These are phyloP conservation scores for Ustilago xerochloae DNA, from an alignment of 1,284 basidiomycete genomes.

Conservation along the genomic window DNA sequence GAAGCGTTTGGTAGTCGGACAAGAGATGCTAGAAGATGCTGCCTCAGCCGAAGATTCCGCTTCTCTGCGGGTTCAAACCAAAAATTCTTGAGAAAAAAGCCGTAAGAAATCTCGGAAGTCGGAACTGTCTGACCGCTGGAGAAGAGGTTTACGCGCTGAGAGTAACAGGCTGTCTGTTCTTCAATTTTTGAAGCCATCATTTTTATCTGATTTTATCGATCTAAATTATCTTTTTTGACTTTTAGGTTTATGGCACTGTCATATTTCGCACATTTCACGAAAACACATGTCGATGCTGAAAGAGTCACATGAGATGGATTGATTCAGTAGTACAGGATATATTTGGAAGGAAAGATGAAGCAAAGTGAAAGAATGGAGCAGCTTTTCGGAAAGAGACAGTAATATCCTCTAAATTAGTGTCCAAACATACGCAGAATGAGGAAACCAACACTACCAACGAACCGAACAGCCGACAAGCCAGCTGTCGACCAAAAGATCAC, in stretches of 20 bases:
- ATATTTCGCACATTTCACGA: too few relatives aligned
- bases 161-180: neutral
- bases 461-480: conserved; percentile 47
- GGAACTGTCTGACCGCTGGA: neutral
- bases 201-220: neutral
- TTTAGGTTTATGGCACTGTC: neutral
- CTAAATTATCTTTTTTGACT: neutral
- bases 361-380: neutral
- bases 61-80: conserved; percentile 2
- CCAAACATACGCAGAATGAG: conserved; percentile 51
- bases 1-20: neutral
- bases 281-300: too few relatives aligned
- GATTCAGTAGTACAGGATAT: neutral
- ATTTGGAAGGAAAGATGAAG: neutral
- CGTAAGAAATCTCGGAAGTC: neutral
- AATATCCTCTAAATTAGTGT: conserved; percentile 25
- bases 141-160: too few relatives aligned
- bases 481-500: conserved; percentile 52
- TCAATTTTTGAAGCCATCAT: neutral
- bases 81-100: conserved; percentile 1
- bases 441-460: conserved; percentile 47
- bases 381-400: neutral
- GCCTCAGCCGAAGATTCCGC: neutral
- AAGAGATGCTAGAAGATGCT: neutral
- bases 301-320: neutral